Percentiles rank a stretch among this genome's conserved stretches.
Conservation (phyloP, 768 basidiomycete genomes). For the Naganishia friedmannii region DNA sequence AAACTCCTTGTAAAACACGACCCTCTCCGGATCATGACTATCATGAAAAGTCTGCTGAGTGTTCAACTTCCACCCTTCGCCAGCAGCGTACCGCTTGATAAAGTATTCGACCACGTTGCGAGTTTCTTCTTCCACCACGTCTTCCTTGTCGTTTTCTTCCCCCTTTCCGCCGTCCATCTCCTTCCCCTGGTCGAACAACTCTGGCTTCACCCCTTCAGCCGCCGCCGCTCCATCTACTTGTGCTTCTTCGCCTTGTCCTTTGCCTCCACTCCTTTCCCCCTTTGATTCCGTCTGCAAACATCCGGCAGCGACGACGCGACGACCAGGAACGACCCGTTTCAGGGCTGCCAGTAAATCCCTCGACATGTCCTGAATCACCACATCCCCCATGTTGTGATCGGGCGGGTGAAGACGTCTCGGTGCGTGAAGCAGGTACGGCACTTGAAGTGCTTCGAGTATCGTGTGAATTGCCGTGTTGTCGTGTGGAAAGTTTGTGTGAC, state of each 20-base stretch:
- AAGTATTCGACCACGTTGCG: slow-evolving; percentile 10
- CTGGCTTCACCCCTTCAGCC: too few relatives aligned
- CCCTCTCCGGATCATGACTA: neutral
- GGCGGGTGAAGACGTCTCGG: neutral
- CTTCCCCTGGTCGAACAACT: too few relatives aligned
- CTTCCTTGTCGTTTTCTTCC: neutral
- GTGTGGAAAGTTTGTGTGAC: neutral
- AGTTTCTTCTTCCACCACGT: neutral
- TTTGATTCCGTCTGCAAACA: neutral
- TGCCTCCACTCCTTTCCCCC: neutral
- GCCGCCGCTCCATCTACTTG: too few relatives aligned
- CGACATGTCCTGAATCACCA: neutral
- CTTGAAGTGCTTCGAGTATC: neutral
- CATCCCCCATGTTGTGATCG: neutral
- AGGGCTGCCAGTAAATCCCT: neutral
- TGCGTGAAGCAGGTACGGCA: neutral
- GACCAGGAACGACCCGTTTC: slow-evolving; percentile 2
- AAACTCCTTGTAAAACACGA: neutral
- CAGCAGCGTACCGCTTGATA: slow-evolving; percentile 5
- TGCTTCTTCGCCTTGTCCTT: neutral
- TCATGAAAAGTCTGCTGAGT: neutral
- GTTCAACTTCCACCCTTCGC: slow-evolving; percentile 1
- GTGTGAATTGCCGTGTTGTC: neutral
- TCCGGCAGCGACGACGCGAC: too few relatives aligned
- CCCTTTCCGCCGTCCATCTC: neutral